Evolutionary conservation across 1,139 yeast species (phyloP), one percentile per base, ranked within the genome.

Genomic region (Debaryomyces subglobosus): DNA sequence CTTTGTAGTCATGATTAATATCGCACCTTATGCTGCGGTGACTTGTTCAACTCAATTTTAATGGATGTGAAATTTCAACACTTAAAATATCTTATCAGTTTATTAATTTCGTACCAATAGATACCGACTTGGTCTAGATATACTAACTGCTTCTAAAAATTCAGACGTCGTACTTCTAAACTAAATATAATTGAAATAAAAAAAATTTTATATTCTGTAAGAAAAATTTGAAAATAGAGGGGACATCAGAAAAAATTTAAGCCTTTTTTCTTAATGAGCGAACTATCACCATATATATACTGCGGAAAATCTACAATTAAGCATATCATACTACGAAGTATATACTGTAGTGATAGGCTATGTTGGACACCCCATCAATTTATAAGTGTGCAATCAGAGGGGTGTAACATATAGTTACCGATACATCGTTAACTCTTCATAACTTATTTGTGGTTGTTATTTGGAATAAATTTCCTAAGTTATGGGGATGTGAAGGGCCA

Each of bases 1-100:
- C 42, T 52, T 55, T 12, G 53, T 25, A 6, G 49, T 38, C 38
- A 37, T 43, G 8, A 49, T 30, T 13, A 13, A 32, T 27, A 27
- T 27, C 3, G 13, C 30, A 27, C 30, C n/a, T 10, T 27, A 27
- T 12, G 13, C n/a, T 7, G 18, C 12, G n/a, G 35, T 18, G 35
- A 16, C 46, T 47, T 20, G 48, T 41, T 33, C 29, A 49, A 40
- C 49, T 49, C 47, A 12, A 16, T 25, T 10, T 39, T 9, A 27
- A 27, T n/a, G 23, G 24, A 24, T 25, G 13, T 34, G 15, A 16
- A 27, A 18, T 20, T 18, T 25, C 44, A 25, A 24, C 33, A n/a
- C 13, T 29, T 18, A 29, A 16, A 40, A 40, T 13, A 34, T 16
- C 24, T 12, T 34, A 12, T 12, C 34, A n/a, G 34, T 1, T 7